phyloP scores from a whole-genome alignment of 1,284 basidiomycete genomes.

The Ganoderma lingzhi region DNA sequence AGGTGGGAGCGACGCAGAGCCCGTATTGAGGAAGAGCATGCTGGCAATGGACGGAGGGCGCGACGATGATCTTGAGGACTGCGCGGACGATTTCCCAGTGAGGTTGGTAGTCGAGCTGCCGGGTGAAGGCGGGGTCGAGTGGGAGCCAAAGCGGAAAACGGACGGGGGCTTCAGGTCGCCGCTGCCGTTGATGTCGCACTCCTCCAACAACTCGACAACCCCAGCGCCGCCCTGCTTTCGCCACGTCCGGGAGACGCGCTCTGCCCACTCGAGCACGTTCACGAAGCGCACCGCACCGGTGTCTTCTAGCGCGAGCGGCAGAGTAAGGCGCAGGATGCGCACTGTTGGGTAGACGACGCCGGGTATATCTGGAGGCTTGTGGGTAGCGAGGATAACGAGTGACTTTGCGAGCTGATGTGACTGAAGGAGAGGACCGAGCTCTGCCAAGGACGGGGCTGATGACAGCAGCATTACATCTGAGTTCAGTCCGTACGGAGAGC shows the following conservation, averaged over 20 bases:
- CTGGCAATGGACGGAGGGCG: slow-evolving; percentile 25
- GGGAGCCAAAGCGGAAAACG: slow-evolving; percentile 35
- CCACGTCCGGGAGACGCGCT: slow-evolving; percentile 58
- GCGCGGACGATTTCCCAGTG: slow-evolving; percentile 16
- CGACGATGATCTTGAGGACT: slow-evolving; percentile 11
- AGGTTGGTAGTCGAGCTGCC: slow-evolving; percentile 34
- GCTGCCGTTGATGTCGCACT: slow-evolving; percentile 34
- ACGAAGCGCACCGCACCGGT: slow-evolving; percentile 58
- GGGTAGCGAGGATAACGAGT: slow-evolving; percentile 59
- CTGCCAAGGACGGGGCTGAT: slow-evolving; percentile 44
- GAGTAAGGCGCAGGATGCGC: slow-evolving; percentile 54
- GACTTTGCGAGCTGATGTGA: slow-evolving; percentile 54
- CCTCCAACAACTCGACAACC: slow-evolving; percentile 44
- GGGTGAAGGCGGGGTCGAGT: slow-evolving; percentile 38
- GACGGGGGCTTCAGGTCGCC: slow-evolving; percentile 34
- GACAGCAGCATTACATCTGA: background rate
- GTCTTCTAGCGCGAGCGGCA: slow-evolving; percentile 53
- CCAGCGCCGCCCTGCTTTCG: slow-evolving; percentile 46
- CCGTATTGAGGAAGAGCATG: slow-evolving; percentile 23
- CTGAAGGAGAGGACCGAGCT: slow-evolving; percentile 54
- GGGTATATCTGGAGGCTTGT: slow-evolving; percentile 50
- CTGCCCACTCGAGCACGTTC: slow-evolving; percentile 59
- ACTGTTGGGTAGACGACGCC: slow-evolving; percentile 46
- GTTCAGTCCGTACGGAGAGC: background rate
- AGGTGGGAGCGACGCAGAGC: slow-evolving; percentile 30